phyloP scores from a whole-genome alignment of 306 rosid species.

The Vigna hirtella region DNA sequence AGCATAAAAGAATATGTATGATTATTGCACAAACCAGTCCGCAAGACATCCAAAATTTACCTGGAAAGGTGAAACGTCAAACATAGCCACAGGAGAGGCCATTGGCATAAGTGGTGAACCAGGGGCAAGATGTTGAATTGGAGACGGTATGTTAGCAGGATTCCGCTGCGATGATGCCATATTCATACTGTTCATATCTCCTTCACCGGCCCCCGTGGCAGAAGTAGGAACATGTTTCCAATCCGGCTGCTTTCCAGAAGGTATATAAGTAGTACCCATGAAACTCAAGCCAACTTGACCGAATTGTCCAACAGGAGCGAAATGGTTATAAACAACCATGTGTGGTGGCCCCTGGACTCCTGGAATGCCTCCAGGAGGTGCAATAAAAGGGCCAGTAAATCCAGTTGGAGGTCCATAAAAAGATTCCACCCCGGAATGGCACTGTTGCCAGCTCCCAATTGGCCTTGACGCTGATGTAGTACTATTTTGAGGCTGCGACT shows the following conservation, averaged over 20 bases:
- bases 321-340: conserved; percentile 98
- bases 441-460: conserved; percentile 85
- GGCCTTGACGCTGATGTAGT: conserved; percentile 66
- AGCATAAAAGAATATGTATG: neutral
- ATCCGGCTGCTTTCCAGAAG: conserved; percentile 96
- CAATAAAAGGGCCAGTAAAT: conserved; percentile 84
- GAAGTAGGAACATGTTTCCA: conserved; percentile 91
- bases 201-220: conserved; percentile 64
- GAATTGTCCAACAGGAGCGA: conserved; percentile 95
- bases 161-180: conserved; percentile 73
- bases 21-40: conserved; percentile 17
- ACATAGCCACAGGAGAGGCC: conserved; percentile 92
- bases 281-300: conserved; percentile 99
- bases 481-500: conserved; percentile 73
- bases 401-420: conserved; percentile 96
- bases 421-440: conserved; percentile 93
- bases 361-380: conserved; percentile 90
- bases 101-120: conserved; percentile 96
- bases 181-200: conserved; percentile 73
- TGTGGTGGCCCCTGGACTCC: conserved; percentile 97
- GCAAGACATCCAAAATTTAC: conserved; percentile 51
- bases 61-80: conserved; percentile 96
- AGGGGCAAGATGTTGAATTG: conserved; percentile 91
- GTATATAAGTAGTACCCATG: conserved; percentile 95
- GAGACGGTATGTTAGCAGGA: conserved; percentile 72